phyloP scores from a whole-genome alignment of 148 eudicot genomes.

The Nepenthes gracilis region DNA sequence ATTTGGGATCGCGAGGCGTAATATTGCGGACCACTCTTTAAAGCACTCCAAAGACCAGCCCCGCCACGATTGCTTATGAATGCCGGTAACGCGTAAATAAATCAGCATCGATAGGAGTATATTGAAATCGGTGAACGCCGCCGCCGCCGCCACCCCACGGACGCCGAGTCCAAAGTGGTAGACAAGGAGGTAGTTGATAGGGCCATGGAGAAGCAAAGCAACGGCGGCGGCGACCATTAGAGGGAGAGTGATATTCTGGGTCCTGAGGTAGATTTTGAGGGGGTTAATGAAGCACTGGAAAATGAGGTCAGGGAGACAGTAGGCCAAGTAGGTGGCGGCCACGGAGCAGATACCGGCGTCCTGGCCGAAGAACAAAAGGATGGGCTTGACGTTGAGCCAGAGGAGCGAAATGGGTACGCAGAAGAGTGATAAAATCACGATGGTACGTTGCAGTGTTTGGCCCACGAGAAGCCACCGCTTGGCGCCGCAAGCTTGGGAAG shows the following conservation, averaged over 20 bases:
- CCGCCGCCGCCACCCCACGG: conserved; percentile 18
- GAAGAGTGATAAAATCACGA: conserved; percentile 19
- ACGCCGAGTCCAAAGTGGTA: conserved; percentile 14
- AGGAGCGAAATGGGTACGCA: conserved; percentile 31
- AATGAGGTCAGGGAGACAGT: conserved; percentile 29
- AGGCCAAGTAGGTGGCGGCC: conserved; percentile 20
- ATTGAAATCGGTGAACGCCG: conserved; percentile 27
- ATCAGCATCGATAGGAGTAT: conserved; percentile 20
- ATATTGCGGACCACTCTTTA: conserved; percentile 26
- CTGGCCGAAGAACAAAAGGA: conserved; percentile 20
- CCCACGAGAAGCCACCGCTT: conserved; percentile 42
- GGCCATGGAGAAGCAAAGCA: conserved; percentile 21
- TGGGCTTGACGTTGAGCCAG: conserved; percentile 27
- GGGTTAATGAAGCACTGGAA: conserved; percentile 22
- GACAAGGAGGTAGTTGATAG: conserved; percentile 22
- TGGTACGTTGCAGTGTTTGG: conserved; percentile 47
- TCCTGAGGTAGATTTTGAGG: conserved; percentile 20
- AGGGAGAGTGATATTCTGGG: conserved; percentile 28
- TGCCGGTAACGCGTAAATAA: conserved; percentile 19
- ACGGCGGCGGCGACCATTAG: conserved; percentile 22
- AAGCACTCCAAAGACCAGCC: conserved; percentile 31
- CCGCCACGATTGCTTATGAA: conserved; percentile 33
- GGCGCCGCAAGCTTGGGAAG: conserved; percentile 72
- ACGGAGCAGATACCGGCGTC: conserved; percentile 22
- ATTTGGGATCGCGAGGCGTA: conserved; percentile 40